Evolutionary conservation across 495 filamentous ascomycete genomes (phyloP).

Genomic region (Daldinia loculata): DNA sequence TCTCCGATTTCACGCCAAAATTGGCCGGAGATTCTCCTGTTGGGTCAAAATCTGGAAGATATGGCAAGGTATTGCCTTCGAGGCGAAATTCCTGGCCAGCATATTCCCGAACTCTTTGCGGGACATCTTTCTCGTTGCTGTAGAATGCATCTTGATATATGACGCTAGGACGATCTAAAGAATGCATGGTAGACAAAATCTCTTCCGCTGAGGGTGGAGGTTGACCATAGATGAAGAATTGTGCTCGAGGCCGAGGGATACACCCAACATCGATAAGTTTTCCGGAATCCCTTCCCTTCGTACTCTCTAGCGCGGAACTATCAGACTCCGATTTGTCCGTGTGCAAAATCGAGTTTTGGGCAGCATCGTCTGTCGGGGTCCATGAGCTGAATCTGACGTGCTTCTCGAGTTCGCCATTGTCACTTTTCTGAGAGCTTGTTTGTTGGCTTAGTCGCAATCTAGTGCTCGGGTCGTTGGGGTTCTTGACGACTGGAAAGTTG

Average conservation of each 20-base stretch:
- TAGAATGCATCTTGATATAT: conserved; percentile 91
- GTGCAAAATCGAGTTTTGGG: conserved; percentile 10
- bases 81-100: conserved; percentile 88
- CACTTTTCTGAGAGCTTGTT: conserved; percentile 55
- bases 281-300: conserved; percentile 1
- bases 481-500: conserved; percentile 80
- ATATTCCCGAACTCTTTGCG: conserved; percentile 80
- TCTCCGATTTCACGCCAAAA: conserved; percentile 60
- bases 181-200: conserved; percentile 55
- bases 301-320: conserved; percentile 12
- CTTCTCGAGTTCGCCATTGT: conserved; percentile 49
- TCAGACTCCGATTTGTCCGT: conserved; percentile 10
- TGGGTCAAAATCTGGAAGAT: conserved; percentile 80
- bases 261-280: conserved; percentile 37
- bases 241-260: conserved; percentile 27
- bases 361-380: conserved; percentile 7
- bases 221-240: conserved; percentile 44
- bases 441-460: conserved; percentile 74
- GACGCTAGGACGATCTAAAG: conserved; percentile 55
- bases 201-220: conserved; percentile 51
- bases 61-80: conserved; percentile 75
- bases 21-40: conserved; percentile 64
- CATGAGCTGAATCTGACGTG: conserved; percentile 50
- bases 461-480: conserved; percentile 73
- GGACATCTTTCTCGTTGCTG: conserved; percentile 86